Evolutionary conservation across 176 grass and related monocot genomes (phyloP).

Genomic region (Oryza rufipogon): DNA sequence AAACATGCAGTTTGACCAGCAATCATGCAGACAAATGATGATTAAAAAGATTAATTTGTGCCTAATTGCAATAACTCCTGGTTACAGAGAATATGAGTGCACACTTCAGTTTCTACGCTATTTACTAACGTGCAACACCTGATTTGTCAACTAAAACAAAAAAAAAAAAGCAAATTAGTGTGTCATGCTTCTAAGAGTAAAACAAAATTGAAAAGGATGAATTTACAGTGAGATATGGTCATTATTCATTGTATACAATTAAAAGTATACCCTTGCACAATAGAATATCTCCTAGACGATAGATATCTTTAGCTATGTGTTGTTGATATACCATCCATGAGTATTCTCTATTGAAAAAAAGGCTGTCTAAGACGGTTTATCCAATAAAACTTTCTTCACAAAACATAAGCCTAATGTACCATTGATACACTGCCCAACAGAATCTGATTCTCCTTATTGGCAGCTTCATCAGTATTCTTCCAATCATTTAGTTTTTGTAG

Average conservation of each 20-base stretch:
- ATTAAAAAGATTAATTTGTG: neutral
- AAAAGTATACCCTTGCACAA: constrained; percentile 18
- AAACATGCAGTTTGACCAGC: neutral
- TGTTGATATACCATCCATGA: neutral
- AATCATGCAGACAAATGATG: neutral
- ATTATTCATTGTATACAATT: neutral
- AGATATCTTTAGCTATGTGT: constrained; percentile 21
- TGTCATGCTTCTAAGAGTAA: neutral
- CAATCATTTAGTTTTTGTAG: constrained; percentile 35
- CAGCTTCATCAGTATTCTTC: constrained; percentile 26
- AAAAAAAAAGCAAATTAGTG: neutral
- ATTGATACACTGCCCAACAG: constrained; percentile 46
- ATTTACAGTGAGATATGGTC: constrained; percentile 38
- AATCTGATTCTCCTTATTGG: constrained; percentile 25
- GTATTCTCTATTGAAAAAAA: constrained; percentile 28
- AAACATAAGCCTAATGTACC: neutral
- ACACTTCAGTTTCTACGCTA: constrained; percentile 5
- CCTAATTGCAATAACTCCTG: neutral
- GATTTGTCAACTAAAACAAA: neutral
- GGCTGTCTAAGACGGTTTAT: constrained; percentile 18
- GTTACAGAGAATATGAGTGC: neutral
- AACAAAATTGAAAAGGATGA: neutral
- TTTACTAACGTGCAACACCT: neutral
- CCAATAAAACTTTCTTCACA: constrained; percentile 28
- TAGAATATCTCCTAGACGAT: neutral